phyloP scores from a whole-genome alignment of 2,329 filamentous ascomycete genomes.

The Emergomyces pasteurianus region DNA sequence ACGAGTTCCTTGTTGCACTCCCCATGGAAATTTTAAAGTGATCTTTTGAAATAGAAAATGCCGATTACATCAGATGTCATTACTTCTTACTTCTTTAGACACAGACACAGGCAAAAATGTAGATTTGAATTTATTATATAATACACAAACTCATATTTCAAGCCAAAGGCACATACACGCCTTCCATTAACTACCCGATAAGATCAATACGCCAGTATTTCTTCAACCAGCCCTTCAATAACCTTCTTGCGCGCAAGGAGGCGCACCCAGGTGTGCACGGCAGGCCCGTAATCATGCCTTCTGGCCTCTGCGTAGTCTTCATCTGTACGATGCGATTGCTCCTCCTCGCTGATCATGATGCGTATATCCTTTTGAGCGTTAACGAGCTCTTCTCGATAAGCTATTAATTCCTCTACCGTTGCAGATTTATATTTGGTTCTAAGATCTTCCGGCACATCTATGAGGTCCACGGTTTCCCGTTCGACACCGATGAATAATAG shows the following conservation, averaged over 20 bases:
- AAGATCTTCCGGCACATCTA: conserved; percentile 16
- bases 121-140: background rate
- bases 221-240: conserved; percentile 28
- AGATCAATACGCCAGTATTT: background rate
- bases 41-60: background rate
- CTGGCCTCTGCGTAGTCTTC: conserved; percentile 30
- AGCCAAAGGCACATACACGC: background rate
- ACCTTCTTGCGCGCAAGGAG: conserved; percentile 56
- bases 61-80: background rate
- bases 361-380: conserved; percentile 23
- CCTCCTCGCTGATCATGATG: conserved; percentile 28
- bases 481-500: conserved; percentile 29
- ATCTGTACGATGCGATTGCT: conserved; percentile 27
- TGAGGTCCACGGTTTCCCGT: conserved; percentile 22
- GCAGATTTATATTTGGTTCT: conserved; percentile 15
- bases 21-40: background rate
- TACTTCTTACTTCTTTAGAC: background rate
- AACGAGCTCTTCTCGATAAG: conserved; percentile 18
- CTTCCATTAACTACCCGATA: background rate
- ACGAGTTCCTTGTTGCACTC: background rate
- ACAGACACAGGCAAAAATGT: background rate
- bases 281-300: conserved; percentile 54
- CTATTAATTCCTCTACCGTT: conserved; percentile 21
- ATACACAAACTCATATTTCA: background rate
- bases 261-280: conserved; percentile 57